Conservation (phyloP, 164 flowering plant species). For the Echeveria elegans region DNA sequence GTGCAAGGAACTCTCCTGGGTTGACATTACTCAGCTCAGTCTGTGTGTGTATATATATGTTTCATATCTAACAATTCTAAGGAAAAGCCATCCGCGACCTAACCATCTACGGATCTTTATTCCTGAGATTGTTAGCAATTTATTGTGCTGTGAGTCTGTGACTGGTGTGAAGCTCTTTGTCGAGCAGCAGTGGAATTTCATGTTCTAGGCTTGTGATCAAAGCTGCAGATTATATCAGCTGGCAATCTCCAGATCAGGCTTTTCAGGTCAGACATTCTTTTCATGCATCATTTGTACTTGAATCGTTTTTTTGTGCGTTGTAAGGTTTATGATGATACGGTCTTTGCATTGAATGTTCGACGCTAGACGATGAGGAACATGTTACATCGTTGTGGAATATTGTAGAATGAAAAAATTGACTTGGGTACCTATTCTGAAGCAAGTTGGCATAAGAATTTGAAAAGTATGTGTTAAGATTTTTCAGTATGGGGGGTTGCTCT, state of each 20-base stretch:
- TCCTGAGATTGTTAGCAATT: neutral
- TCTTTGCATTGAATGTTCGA: neutral
- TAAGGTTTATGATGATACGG: neutral
- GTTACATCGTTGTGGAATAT: neutral
- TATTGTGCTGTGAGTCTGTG: neutral
- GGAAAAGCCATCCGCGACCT: neutral
- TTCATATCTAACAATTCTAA: neutral
- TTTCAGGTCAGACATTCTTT: neutral
- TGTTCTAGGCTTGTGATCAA: neutral
- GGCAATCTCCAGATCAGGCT: neutral
- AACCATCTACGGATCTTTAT: neutral
- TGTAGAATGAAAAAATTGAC: neutral
- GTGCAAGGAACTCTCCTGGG: neutral
- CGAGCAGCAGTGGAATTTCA: neutral
- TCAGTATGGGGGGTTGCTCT: neutral
- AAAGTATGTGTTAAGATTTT: conserved; percentile 2
- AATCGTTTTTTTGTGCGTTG: neutral
- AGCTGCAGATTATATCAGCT: neutral
- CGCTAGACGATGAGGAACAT: neutral
- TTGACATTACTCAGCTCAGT: neutral
- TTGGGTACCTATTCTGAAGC: conserved; percentile 4
- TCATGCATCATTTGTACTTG: neutral
- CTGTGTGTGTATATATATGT: neutral
- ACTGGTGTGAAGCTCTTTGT: neutral
- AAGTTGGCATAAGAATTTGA: conserved; percentile 3